phyloP scores from a whole-genome alignment of 163 green algal species.

The Chlamydomonas reinhardtii region DNA sequence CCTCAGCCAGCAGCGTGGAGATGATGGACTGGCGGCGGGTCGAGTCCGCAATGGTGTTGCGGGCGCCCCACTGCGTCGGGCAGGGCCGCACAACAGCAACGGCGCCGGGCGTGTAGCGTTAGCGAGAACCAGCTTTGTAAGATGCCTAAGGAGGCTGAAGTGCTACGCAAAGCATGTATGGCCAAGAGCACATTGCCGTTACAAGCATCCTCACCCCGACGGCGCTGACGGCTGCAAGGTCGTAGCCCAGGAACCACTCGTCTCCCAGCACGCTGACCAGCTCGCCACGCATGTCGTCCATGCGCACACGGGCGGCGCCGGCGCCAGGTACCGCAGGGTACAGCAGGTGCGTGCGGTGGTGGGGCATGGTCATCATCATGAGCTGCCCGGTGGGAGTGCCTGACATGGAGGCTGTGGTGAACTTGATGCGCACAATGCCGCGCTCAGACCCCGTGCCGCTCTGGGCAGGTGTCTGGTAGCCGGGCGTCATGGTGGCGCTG shows the following conservation, averaged over 20 bases:
- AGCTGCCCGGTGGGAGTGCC: slow-evolving; percentile 18
- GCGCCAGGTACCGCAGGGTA: slow-evolving; percentile 1
- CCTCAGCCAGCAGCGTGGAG: neutral
- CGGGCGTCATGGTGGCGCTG: neutral
- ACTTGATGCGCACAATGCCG: slow-evolving; percentile 34
- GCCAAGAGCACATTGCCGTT: too few species aligned
- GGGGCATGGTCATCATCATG: slow-evolving; percentile 40
- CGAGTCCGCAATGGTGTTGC: neutral
- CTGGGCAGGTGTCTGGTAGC: neutral
- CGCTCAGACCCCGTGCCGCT: neutral
- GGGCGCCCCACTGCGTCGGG: neutral
- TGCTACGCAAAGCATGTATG: too few species aligned
- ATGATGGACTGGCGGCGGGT: neutral
- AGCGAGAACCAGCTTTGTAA: too few species aligned
- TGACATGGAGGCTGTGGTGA: slow-evolving; percentile 40
- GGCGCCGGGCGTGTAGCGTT: too few species aligned
- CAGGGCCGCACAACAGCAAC: too few species aligned
- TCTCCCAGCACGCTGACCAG: slow-evolving; percentile 2
- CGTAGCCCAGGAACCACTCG: slow-evolving; percentile 1
- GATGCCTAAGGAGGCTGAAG: too few species aligned
- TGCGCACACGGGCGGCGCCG: neutral
- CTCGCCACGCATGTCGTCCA: slow-evolving; percentile 34
- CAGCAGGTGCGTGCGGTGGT: slow-evolving; percentile 29
- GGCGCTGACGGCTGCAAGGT: neutral
- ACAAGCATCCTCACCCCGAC: too few species aligned